Conservation (phyloP, 2,329 filamentous ascomycete genomes). For the Alternaria ethzedia region DNA sequence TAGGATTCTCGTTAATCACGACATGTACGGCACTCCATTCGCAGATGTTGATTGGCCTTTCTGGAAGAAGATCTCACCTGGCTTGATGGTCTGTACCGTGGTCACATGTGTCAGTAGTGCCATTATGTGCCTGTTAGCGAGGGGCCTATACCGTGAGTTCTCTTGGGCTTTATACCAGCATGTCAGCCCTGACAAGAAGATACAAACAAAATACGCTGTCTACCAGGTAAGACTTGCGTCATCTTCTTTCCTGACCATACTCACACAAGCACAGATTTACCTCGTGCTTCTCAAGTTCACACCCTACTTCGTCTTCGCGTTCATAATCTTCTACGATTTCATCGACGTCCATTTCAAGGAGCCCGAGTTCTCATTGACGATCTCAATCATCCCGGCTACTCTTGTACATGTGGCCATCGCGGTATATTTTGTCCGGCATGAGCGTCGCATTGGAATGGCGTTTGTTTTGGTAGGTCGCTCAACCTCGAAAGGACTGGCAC, state of each 20-base stretch:
- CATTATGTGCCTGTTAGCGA: constrained; percentile 3
- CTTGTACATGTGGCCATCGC: constrained; percentile 21
- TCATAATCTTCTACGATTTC: constrained; percentile 28
- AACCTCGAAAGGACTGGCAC: not conserved
- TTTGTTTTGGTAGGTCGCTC: constrained; percentile 20
- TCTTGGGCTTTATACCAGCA: constrained; percentile 27
- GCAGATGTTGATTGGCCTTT: constrained; percentile 19
- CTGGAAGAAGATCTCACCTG: constrained; percentile 5
- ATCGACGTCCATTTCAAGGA: constrained; percentile 28
- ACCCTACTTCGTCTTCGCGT: constrained; percentile 26
- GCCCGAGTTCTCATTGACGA: constrained; percentile 31
- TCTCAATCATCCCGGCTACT: constrained; percentile 29
- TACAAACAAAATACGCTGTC: constrained; percentile 15
- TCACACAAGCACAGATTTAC: constrained; percentile 11
- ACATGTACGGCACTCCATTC: constrained; percentile 13
- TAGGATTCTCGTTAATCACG: not conserved
- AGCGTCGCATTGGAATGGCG: constrained; percentile 16
- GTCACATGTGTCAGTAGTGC: constrained; percentile 6
- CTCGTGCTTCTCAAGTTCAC: constrained; percentile 27
- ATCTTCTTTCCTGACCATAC: not conserved
- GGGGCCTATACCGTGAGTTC: constrained; percentile 19
- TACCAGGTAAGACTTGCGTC: constrained; percentile 17
- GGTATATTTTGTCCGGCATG: constrained; percentile 15
- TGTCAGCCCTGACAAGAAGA: constrained; percentile 17
- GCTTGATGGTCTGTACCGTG: constrained; percentile 4